Evolutionary conservation across 1,284 basidiomycete species (phyloP).

Genomic region (Calocybe gambosa): DNA sequence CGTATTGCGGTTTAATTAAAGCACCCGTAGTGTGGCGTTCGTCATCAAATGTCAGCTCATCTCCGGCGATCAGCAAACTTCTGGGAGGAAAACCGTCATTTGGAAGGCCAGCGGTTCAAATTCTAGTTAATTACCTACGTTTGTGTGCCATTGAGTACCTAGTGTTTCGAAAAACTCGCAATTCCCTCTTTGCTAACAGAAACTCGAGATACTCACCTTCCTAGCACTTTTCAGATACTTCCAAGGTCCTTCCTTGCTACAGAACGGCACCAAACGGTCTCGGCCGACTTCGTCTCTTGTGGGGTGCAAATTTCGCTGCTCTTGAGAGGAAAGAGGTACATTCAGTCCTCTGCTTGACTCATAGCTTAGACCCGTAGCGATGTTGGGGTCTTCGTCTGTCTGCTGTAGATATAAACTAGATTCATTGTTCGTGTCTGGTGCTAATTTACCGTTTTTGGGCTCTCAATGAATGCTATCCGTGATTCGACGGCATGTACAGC

Average conservation of each 20-base stretch:
- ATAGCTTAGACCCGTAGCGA: background rate
- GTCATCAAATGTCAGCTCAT: conserved; percentile 1
- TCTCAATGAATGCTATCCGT: background rate
- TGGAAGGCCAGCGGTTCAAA: background rate
- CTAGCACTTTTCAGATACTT: conserved; percentile 2
- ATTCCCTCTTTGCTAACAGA: background rate
- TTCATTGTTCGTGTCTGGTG: background rate
- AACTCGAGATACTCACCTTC: background rate
- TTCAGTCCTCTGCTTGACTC: background rate
- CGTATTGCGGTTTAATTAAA: background rate
- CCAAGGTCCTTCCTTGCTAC: background rate
- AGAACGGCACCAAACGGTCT: background rate
- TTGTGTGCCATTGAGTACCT: background rate
- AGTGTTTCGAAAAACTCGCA: background rate
- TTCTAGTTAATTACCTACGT: background rate
- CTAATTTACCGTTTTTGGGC: background rate
- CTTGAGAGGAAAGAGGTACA: background rate
- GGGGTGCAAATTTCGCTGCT: background rate
- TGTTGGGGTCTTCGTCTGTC: background rate
- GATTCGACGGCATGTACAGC: background rate
- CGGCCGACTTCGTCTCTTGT: background rate
- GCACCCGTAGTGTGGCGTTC: background rate
- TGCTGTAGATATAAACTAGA: background rate
- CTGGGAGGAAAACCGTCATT: background rate
- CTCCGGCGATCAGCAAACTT: background rate